Evolutionary conservation across 2,329 filamentous ascomycete genomes (phyloP), one percentile per base, ranked within the genome.

Genomic region (Sporothrix protearum): DNA sequence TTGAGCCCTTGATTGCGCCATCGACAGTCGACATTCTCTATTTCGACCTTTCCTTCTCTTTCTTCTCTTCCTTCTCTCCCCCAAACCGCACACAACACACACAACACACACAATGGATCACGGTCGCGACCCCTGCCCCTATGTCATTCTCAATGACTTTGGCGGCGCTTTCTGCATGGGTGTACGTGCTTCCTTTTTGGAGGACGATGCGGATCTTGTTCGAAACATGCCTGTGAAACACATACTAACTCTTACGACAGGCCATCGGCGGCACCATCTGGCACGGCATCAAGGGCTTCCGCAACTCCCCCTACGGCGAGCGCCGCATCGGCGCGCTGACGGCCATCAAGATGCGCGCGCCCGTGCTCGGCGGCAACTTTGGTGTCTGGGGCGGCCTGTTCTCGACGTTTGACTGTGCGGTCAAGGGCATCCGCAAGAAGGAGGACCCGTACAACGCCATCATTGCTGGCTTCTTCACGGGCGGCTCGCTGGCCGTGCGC

Each of bases 391-490:
- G 96, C 80, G 96, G 96, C 76, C 85, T 98, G 72, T 98, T 98
- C 86, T 93, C 90, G 77, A 96, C 93, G 74, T 98, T 95, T 79
- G 96, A 99, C 84, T 99, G 96, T 85, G 92, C 94, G 28, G 92
- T 97, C 74, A 99, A 98, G 86, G 95, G 95, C 72, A 85, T 95
- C 71, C 86, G 94, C 75, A 93, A 96, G 86, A 98, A 97, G 90
- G 96, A 99, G 82, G 96, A 98, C 80, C 94, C 96, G 16, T 98
- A 94, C 85, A 98, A 98, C 83, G 94, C 94, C 78, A 98, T 99
- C 80, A 96, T 95, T 77, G 96, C 95, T 55, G 96, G 96, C 70
- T 97, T 97, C 86, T 95, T 97, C 82, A 98, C 96, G 4, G 94
- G 94, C 78, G 96, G 96, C 76, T 89, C 95, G 39, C 87, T 99